phyloP scores from a whole-genome alignment of 140 eudicot genomes.

The Stevia rebaudiana region DNA sequence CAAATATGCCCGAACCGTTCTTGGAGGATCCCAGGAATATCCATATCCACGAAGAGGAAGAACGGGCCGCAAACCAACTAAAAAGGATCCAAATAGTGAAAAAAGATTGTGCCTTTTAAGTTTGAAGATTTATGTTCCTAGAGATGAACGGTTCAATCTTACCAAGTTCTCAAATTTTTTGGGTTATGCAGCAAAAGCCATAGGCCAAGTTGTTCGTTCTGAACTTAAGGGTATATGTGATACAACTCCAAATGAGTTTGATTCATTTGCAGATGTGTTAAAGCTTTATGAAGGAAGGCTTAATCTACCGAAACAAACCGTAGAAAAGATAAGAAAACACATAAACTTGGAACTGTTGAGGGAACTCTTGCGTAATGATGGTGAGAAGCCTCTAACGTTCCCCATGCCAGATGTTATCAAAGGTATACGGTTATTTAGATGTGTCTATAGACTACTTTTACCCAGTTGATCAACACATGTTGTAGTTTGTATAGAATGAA shows the following conservation, averaged over 20 bases:
- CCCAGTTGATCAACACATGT: no score
- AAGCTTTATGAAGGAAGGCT: slow-evolving; percentile 46
- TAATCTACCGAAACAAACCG: slow-evolving; percentile 29
- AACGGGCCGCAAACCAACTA: slow-evolving; percentile 63
- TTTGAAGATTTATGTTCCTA: slow-evolving; percentile 71
- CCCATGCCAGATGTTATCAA: slow-evolving; percentile 69
- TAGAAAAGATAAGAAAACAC: slow-evolving; percentile 30
- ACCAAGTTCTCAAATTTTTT: slow-evolving; percentile 72
- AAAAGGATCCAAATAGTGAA: slow-evolving; percentile 60
- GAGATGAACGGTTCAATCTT: slow-evolving; percentile 63
- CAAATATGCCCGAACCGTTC: slow-evolving; percentile 60
- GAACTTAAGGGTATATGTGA: slow-evolving; percentile 52
- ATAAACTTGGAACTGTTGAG: slow-evolving; percentile 46
- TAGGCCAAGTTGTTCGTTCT: slow-evolving; percentile 57
- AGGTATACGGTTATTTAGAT: slow-evolving; percentile 38
- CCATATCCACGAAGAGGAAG: slow-evolving; percentile 88
- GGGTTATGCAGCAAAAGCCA: slow-evolving; percentile 53
- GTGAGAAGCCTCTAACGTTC: slow-evolving; percentile 50
- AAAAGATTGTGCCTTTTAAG: slow-evolving; percentile 49
- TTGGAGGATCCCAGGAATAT: slow-evolving; percentile 59
- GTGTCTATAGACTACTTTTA: neutral
- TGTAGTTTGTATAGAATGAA: no score
- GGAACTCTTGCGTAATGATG: slow-evolving; percentile 53
- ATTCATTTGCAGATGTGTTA: slow-evolving; percentile 42
- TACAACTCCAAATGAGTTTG: slow-evolving; percentile 64